These are phyloP conservation scores for Beauveria sp. DNA, from an alignment of 2,329 filamentous ascomycete genomes.

Conservation along the genomic window DNA sequence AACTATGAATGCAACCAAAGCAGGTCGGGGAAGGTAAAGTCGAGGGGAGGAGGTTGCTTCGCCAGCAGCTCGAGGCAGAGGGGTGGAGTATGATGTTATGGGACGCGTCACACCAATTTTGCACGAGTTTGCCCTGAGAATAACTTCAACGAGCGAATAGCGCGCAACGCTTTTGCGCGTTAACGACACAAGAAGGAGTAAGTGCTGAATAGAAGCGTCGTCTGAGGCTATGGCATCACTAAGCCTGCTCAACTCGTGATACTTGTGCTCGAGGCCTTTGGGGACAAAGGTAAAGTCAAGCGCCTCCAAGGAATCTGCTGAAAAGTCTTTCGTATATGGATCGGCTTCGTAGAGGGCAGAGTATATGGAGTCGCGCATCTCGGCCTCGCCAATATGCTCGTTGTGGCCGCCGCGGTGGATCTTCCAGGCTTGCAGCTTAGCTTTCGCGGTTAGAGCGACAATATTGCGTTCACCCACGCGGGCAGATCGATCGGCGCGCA, in stretches of 20 bases:
- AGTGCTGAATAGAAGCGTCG: slow-evolving; percentile 45
- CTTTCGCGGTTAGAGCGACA: slow-evolving; percentile 69
- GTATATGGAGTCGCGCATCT: slow-evolving; percentile 59
- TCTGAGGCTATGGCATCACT: slow-evolving; percentile 42
- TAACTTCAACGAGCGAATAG: slow-evolving; percentile 70
- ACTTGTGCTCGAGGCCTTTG: slow-evolving; percentile 42
- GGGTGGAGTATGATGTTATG: slow-evolving; percentile 56
- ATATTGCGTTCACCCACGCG: slow-evolving; percentile 79
- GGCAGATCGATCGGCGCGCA: slow-evolving; percentile 63
- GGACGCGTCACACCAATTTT: slow-evolving; percentile 61
- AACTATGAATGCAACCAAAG: slow-evolving; percentile 72
- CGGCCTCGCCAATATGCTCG: slow-evolving; percentile 63
- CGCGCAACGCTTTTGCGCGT: slow-evolving; percentile 45
- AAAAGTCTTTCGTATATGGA: slow-evolving; percentile 39
- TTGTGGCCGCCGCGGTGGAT: slow-evolving; percentile 82
- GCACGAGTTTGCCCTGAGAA: slow-evolving; percentile 45
- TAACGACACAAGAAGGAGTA: slow-evolving; percentile 55
- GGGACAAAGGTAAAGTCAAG: slow-evolving; percentile 71
- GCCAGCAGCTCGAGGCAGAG: slow-evolving; percentile 32
- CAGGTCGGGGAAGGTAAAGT: slow-evolving; percentile 70
- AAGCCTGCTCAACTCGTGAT: slow-evolving; percentile 42
- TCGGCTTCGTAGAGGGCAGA: slow-evolving; percentile 51
- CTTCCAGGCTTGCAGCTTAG: slow-evolving; percentile 77
- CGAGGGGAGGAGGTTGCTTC: slow-evolving; percentile 44
- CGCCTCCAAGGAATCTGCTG: slow-evolving; percentile 58